These are phyloP conservation scores for Cladosporium colombiae DNA, from an alignment of 2,329 filamentous ascomycete genomes.

Conservation along the genomic window DNA sequence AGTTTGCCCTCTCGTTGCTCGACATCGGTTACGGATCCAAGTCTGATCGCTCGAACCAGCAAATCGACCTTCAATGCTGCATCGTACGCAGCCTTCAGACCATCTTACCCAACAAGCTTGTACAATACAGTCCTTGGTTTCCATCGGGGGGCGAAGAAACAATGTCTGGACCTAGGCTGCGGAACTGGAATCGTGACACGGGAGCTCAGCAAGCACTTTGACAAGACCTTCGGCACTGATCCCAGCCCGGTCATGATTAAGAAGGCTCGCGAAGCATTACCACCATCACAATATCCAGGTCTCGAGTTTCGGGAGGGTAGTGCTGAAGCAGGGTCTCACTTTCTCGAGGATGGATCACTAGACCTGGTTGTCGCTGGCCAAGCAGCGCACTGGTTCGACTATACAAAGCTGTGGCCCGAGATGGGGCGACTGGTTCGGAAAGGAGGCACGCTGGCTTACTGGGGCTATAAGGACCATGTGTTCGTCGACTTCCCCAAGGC, in stretches of 20 bases:
- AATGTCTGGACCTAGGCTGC: conserved; percentile 62
- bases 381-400: conserved; percentile 69
- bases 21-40: background rate
- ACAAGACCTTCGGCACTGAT: conserved; percentile 55
- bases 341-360: conserved; percentile 51
- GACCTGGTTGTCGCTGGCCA: conserved; percentile 57
- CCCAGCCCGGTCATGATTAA: conserved; percentile 58
- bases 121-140: conserved; percentile 57
- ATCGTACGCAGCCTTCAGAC: conserved; percentile 62
- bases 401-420: conserved; percentile 56
- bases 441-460: conserved; percentile 64
- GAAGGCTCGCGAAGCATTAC: conserved; percentile 34
- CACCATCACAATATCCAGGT: conserved; percentile 38
- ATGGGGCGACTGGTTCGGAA: conserved; percentile 55
- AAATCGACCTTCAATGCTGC: conserved; percentile 58
- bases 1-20: conserved; percentile 26
- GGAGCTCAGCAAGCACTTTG: conserved; percentile 56
- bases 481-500: conserved; percentile 56
- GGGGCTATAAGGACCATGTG: conserved; percentile 66
- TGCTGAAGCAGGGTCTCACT: conserved; percentile 55
- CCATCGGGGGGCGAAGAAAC: conserved; percentile 46
- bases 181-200: conserved; percentile 62
- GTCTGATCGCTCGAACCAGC: conserved; percentile 37
- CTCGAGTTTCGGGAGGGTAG: conserved; percentile 53
- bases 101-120: conserved; percentile 58